phyloP scores from a whole-genome alignment of 768 basidiomycete genomes.

The Suillus subaureus region DNA sequence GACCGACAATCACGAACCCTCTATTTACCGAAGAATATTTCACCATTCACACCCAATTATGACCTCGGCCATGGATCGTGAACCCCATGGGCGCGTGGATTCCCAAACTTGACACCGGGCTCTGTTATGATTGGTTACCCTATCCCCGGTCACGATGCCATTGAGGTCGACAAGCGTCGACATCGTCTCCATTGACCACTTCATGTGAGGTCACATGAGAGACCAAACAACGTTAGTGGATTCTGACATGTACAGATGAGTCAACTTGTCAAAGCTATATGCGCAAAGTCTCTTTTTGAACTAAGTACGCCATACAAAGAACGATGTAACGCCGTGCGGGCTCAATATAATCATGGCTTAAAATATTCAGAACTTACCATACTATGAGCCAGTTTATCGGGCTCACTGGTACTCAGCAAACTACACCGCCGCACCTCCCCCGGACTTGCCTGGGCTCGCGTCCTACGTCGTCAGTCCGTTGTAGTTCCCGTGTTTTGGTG shows the following conservation, averaged over 20 bases:
- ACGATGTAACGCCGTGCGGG: background rate
- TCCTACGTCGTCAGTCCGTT: background rate
- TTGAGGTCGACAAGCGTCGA: conserved; percentile 45
- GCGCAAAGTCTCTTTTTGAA: background rate
- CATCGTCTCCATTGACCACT: conserved; percentile 34
- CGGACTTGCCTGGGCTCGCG: background rate
- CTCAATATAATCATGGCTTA: conserved; percentile 13
- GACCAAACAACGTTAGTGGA: conserved; percentile 1
- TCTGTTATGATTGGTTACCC: conserved; percentile 34
- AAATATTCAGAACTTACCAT: conserved; percentile 31
- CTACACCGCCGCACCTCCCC: background rate
- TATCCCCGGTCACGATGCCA: conserved; percentile 42
- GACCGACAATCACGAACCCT: background rate
- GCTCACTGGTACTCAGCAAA: conserved; percentile 28
- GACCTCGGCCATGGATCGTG: background rate
- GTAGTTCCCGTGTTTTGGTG: background rate
- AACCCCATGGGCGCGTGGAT: background rate
- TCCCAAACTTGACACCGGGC: background rate
- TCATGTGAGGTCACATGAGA: conserved; percentile 53
- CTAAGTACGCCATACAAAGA: background rate
- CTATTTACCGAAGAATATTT: background rate
- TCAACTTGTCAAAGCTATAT: background rate
- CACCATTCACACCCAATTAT: background rate
- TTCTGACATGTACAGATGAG: background rate
- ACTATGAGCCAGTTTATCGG: conserved; percentile 33